Base-by-base conservation (phyloP, 805 yeast species). In the Kazachstania africana region DNA sequence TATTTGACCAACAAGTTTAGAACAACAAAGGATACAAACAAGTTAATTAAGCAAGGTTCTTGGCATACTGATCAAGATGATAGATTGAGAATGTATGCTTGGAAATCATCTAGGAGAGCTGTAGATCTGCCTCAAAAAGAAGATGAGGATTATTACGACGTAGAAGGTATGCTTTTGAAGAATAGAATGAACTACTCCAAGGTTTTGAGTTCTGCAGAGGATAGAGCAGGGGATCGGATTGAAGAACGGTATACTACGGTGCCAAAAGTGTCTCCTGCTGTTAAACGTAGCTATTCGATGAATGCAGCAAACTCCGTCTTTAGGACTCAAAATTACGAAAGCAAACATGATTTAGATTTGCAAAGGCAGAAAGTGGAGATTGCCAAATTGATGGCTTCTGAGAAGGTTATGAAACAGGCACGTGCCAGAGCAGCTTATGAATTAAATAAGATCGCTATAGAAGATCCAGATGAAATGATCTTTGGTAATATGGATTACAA, bases 401-500 rank as follows among this genome's bases (percentile, higher is more conserved):
- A 44, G 24, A 57, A 58, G 36, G 72, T 70, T 28, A 55, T 73
- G 36, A 60, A 66, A 5, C 52, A 60, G 34, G 83, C 84, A 10
- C 57, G 68, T 14, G 50, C 54, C 38, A 70, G 69, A 30, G 78
- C 76, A 6, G 60, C 68, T 68, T 35, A 32, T 40, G 52, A 36
- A 43, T 48, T 39, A 21, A 53, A 62, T 36, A 55, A 56, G 1
- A 58, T 62, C 37, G 77, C 77, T 12, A 68, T 71, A 5, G 27
- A 40, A 22, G 42, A 45, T 19, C 24, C 33, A n/a, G 35, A 33
- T 26, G 10, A 18, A 18, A 36, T 28, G 24, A 27, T 47, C 20
- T 50, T 38, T 32, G 44, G 42, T 47, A 70, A 71, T 43, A 71
- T 71, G 12, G 73, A 68, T 28, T 67, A 62, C 49, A 83, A 83